A percentile compares a stretch with the other conserved stretches of the same genome.
These are phyloP conservation scores for Anisodus tanguticus DNA, from an alignment of 257 asterid genomes.

Conservation along the genomic window DNA sequence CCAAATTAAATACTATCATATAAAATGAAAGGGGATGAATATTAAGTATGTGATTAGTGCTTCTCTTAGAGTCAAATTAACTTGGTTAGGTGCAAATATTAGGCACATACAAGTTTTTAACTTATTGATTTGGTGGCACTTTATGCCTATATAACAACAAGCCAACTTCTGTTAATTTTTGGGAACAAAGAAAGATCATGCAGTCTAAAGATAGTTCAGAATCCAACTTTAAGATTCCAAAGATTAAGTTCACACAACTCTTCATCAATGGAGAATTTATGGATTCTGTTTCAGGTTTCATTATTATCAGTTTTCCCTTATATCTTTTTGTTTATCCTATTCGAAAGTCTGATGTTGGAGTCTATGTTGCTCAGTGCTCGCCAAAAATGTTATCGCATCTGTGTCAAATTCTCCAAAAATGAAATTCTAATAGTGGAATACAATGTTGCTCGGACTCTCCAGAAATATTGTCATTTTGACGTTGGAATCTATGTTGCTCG, in stretches of 20 bases:
- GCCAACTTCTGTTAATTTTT: neutral
- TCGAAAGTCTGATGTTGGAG: neutral
- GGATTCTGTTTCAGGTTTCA: slow-evolving; percentile 43
- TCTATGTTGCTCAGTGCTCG: neutral
- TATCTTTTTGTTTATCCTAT: neutral
- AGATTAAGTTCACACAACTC: slow-evolving; percentile 44
- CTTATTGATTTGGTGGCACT: neutral
- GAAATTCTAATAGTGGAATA: no score
- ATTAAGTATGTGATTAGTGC: neutral
- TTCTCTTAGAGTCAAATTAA: neutral
- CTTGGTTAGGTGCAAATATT: neutral
- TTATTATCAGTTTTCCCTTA: no score
- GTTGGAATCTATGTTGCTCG: no score
- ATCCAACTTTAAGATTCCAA: slow-evolving; percentile 30
- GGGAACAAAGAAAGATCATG: neutral
- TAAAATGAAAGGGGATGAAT: neutral
- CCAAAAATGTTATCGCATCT: neutral
- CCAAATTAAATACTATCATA: neutral
- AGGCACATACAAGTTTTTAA: neutral
- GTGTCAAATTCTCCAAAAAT: no score
- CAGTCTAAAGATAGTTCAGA: slow-evolving; percentile 30
- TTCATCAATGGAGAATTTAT: slow-evolving; percentile 47
- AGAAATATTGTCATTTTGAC: neutral
- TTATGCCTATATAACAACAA: neutral
- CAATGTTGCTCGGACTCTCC: neutral